Conservation (phyloP, 768 basidiomycete species). For the Leccinum disarticulatum region DNA sequence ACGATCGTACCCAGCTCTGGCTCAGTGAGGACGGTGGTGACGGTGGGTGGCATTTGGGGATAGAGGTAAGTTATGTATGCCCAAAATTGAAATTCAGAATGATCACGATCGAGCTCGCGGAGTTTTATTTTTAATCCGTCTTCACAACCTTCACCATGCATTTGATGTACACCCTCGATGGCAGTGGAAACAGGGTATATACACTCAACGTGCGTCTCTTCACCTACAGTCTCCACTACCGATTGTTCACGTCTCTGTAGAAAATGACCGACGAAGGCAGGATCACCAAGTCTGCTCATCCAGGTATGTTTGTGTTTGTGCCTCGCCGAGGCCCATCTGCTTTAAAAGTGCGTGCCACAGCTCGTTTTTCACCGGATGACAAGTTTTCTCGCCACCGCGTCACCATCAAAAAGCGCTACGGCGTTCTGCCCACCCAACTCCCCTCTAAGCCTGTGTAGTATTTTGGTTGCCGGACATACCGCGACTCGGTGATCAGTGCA, state of each 20-base stretch:
- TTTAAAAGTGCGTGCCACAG: conserved; percentile 39
- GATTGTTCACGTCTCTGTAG: conserved; percentile 40
- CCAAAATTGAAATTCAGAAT: not conserved
- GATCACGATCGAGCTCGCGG: conserved; percentile 10
- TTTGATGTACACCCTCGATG: conserved; percentile 91
- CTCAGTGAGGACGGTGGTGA: conserved; percentile 47
- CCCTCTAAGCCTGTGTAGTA: conserved; percentile 79
- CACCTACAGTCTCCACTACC: not conserved
- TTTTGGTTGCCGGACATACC: not conserved
- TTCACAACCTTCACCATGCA: conserved; percentile 62
- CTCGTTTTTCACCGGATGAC: conserved; percentile 98
- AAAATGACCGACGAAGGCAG: conserved; percentile 81
- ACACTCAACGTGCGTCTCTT: conserved; percentile 80
- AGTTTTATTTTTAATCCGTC: conserved; percentile 10
- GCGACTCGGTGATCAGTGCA: not conserved
- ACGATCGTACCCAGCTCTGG: conserved; percentile 56
- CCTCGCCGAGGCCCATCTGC: not conserved
- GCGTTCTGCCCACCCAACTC: conserved; percentile 85
- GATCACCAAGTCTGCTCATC: conserved; percentile 94
- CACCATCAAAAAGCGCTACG: conserved; percentile 92
- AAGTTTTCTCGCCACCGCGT: conserved; percentile 98
- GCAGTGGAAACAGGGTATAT: conserved; percentile 78
- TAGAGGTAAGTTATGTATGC: not conserved
- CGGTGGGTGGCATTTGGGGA: conserved; percentile 40
- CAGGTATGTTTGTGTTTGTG: conserved; percentile 55